These are phyloP conservation scores for Venturiaceae sp. DNA, from an alignment of 2,329 filamentous ascomycete genomes.

Conservation along the genomic window DNA sequence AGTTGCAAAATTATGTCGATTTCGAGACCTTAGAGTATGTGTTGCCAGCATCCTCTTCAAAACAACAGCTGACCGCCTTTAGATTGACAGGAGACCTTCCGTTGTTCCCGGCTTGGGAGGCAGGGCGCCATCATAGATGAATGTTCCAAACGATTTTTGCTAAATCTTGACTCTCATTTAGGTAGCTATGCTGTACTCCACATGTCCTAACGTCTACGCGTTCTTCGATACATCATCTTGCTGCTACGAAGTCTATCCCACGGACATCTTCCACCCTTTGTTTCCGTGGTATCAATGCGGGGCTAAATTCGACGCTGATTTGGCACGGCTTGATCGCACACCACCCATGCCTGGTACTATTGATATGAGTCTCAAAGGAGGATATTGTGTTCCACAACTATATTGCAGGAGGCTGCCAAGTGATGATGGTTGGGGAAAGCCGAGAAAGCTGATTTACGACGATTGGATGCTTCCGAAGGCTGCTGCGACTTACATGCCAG, in stretches of 20 bases:
- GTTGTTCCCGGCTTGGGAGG: slow-evolving; percentile 9
- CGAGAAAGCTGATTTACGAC: background rate
- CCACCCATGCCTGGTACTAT: background rate
- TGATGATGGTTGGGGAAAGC: background rate
- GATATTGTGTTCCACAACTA: background rate
- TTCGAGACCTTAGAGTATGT: slow-evolving; percentile 72
- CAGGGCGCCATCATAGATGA: slow-evolving; percentile 4
- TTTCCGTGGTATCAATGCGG: slow-evolving; percentile 7
- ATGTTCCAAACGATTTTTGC: background rate
- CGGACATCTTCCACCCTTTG: background rate
- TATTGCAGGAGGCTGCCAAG: background rate
- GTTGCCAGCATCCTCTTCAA: background rate
- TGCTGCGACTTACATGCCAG: background rate
- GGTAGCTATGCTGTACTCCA: background rate
- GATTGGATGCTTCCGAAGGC: background rate
- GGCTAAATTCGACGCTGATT: background rate
- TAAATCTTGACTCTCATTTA: background rate
- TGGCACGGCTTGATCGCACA: background rate
- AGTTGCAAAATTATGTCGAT: slow-evolving; percentile 60
- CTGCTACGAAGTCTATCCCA: slow-evolving; percentile 3
- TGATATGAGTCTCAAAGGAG: background rate
- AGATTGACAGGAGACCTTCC: slow-evolving; percentile 4
- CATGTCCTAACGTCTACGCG: slow-evolving; percentile 1
- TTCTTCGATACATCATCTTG: slow-evolving; percentile 3
- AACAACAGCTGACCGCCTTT: background rate